These are phyloP conservation scores for Chlamydomonas asymmetrica DNA, from an alignment of 139 green algal species.

Conservation along the genomic window DNA sequence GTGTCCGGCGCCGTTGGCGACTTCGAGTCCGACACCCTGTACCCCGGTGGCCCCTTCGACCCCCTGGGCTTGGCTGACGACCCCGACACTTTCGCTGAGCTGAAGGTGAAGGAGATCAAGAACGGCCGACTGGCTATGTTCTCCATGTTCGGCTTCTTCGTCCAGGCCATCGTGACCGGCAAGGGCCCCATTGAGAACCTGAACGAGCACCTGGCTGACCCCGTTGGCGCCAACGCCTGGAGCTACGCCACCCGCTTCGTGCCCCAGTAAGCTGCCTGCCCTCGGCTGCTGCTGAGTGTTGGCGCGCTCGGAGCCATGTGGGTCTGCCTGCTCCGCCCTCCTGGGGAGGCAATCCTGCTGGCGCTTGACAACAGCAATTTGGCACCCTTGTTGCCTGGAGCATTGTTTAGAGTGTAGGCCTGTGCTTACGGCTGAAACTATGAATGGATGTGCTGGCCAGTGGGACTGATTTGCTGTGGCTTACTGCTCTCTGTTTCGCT, in stretches of 20 bases:
- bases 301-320: too few relatives aligned
- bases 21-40: slow-evolving; percentile 65
- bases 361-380: too few relatives aligned
- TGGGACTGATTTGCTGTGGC: too few relatives aligned
- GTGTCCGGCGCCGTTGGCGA: slow-evolving; percentile 61
- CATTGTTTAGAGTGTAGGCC: too few relatives aligned
- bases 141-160: slow-evolving; percentile 89
- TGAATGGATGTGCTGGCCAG: too few relatives aligned
- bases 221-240: slow-evolving; percentile 75
- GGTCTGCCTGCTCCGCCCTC: too few relatives aligned
- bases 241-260: slow-evolving; percentile 71
- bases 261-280: too few relatives aligned
- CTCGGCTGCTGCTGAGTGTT: too few relatives aligned
- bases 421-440: too few relatives aligned
- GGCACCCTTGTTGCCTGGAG: too few relatives aligned
- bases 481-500: too few relatives aligned
- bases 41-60: slow-evolving; percentile 85
- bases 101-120: slow-evolving; percentile 96
- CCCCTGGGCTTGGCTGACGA: slow-evolving; percentile 95
- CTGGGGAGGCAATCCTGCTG: too few relatives aligned
- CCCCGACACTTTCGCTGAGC: slow-evolving; percentile 75
- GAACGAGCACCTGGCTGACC: slow-evolving; percentile 77
- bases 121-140: slow-evolving; percentile 96
- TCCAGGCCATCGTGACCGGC: slow-evolving; percentile 80
- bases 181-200: slow-evolving; percentile 81